Evolutionary conservation across 108 stramenopile genomes (phyloP).

Genomic region (Bacterosira constricta): DNA sequence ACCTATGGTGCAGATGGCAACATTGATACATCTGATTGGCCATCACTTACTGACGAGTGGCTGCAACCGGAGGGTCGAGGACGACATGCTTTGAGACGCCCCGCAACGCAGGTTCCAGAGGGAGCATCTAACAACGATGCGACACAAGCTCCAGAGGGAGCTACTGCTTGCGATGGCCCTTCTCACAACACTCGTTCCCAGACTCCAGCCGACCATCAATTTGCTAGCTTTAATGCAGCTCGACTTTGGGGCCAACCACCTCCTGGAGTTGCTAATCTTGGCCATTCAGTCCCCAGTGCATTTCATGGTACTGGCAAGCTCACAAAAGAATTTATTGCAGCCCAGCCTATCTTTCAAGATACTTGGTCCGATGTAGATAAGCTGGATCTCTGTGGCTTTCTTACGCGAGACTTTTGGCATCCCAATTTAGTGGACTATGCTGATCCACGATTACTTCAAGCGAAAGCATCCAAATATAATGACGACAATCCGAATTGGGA

Average conservation of each 20-base stretch:
- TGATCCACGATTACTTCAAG: slow-evolving; percentile 26
- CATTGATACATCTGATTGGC: not conserved
- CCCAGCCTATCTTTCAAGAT: not conserved
- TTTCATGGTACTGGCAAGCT: too few species aligned
- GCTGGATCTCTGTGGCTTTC: not conserved
- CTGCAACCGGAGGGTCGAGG: not conserved
- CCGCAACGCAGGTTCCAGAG: not conserved
- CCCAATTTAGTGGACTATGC: not conserved
- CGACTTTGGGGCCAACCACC: too few species aligned
- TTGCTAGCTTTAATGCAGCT: too few species aligned
- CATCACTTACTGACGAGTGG: not conserved
- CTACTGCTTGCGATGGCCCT: not conserved
- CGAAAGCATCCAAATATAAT: slow-evolving; percentile 28
- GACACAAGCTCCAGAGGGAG: not conserved
- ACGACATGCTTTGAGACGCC: not conserved
- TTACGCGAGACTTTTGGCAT: not conserved
- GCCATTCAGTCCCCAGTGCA: too few species aligned
- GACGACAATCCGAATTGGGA: slow-evolving; percentile 42
- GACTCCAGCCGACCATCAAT: too few species aligned
- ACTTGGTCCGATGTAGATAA: not conserved
- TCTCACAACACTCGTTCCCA: not conserved
- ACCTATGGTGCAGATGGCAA: not conserved
- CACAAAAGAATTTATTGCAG: too few species aligned
- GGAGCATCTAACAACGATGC: not conserved
- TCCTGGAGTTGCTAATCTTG: too few species aligned